Evolutionary conservation across 495 filamentous ascomycete species (phyloP).

Genomic region (Oidiodendron maius): DNA sequence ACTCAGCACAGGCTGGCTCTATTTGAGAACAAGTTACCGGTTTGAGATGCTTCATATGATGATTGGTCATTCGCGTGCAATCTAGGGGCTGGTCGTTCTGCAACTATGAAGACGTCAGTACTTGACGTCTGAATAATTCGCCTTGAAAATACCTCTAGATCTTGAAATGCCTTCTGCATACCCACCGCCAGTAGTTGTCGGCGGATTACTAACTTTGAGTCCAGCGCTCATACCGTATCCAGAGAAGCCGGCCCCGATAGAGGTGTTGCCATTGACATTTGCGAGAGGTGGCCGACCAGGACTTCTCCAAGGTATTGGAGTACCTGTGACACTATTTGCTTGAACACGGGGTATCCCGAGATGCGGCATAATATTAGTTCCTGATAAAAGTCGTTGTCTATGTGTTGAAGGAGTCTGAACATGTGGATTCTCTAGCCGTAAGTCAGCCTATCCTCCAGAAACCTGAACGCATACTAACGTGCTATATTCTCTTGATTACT

Average conservation of each 20-base stretch:
- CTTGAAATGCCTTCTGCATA: slow-evolving; percentile 4
- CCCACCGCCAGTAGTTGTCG: slow-evolving; percentile 1
- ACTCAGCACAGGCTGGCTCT: slow-evolving; percentile 6
- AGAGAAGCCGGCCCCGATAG: slow-evolving; percentile 21
- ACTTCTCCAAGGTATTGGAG: slow-evolving; percentile 12
- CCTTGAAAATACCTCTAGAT: slow-evolving; percentile 18
- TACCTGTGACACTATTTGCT: background rate
- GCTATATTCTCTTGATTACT: slow-evolving; percentile 10
- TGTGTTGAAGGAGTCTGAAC: slow-evolving; percentile 19
- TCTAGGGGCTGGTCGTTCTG: slow-evolving; percentile 14
- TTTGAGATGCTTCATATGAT: background rate
- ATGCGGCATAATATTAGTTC: background rate
- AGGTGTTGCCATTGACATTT: slow-evolving; percentile 15
- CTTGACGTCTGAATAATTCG: background rate
- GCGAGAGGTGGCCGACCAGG: slow-evolving; percentile 25
- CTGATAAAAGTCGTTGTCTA: slow-evolving; percentile 14
- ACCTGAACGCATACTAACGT: slow-evolving; percentile 5
- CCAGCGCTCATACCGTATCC: slow-evolving; percentile 46
- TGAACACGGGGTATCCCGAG: slow-evolving; percentile 16
- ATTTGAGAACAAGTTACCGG: slow-evolving; percentile 11
- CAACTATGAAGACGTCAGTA: slow-evolving; percentile 14
- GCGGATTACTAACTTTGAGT: slow-evolving; percentile 31
- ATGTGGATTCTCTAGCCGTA: slow-evolving; percentile 7
- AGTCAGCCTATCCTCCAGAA: slow-evolving; percentile 12
- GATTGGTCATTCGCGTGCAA: background rate